Base-by-base conservation (phyloP, 176 grass and related monocot genomes). In the Musa beccarii region DNA sequence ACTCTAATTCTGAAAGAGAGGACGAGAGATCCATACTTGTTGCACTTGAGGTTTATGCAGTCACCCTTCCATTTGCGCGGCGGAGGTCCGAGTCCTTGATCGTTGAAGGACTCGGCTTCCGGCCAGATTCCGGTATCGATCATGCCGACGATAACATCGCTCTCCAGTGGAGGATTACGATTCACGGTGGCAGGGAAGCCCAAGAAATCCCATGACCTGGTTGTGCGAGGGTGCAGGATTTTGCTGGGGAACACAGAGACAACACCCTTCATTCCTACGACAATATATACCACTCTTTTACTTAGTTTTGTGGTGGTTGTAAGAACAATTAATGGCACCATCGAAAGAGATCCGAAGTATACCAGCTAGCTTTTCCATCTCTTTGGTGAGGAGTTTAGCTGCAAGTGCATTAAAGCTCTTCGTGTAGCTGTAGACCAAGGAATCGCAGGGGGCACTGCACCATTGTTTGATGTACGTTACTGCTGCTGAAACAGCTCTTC, bases 151-250 rank as follows among this genome's bases (percentile, higher is more conserved):
- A 89, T 83, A 34, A 89, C 20, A 8, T 86, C 84, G 13, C 83
- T 72, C 19, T 89, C 80, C 2, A 80, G 2, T 0, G 55, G 13
- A 1, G 71, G 62, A 23, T 72, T 82, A 13, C 69, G 53, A 2
- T 68, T 24, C 10, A 51, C 1, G 0, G 66, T 23, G 5, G 54
- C 5, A 16, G 83, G 66, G 52, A 89, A 76, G 12, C 66, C 17
- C 20, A 89, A 25, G 76, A 89, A 85, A 61, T 89, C 86, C 83
- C 86, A 89, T 10, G 86, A 89, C 20, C 86, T 85, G 52, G 86
- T 89, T 16, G 86, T 89, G 22, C 69, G 59, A 9, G 9, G 71
- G n/a, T 68, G 21, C 9, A 15, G 71, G 2, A 9, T 82, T 29
- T 4, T 82, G 68, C 80, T 89, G 3, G 51, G 65, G 20, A 89